Conservation (phyloP, 495 filamentous ascomycete genomes). For the Usnea hakonensis region DNA sequence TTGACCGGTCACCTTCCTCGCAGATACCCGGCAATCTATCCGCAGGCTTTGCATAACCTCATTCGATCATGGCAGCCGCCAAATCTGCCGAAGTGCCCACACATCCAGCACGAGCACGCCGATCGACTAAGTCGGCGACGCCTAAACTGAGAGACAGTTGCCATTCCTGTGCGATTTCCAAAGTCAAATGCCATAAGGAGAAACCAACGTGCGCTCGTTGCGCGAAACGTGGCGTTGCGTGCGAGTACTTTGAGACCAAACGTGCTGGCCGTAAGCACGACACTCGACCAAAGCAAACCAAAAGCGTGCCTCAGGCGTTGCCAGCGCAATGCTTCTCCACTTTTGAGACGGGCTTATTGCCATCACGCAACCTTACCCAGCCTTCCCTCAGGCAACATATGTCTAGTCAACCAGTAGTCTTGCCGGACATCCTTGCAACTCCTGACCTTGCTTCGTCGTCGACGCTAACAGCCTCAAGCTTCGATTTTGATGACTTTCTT, state of each 20-base stretch:
- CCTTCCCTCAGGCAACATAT: background rate
- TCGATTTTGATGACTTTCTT: constrained; percentile 20
- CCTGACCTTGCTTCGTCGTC: constrained; percentile 12
- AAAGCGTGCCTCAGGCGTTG: background rate
- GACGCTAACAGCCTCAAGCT: constrained; percentile 1
- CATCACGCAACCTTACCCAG: background rate
- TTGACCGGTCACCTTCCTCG: no score
- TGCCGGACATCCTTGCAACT: constrained; percentile 12
- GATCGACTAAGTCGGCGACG: background rate
- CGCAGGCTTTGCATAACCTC: background rate
- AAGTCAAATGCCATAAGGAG: constrained; percentile 50
- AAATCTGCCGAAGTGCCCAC: background rate
- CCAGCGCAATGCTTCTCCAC: background rate
- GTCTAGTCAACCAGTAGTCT: background rate
- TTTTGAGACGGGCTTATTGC: background rate
- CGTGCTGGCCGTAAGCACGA: constrained; percentile 28
- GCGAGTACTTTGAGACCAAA: constrained; percentile 48
- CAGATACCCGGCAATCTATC: no score
- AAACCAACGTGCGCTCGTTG: constrained; percentile 53
- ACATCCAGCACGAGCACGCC: background rate
- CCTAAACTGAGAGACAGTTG: constrained; percentile 28
- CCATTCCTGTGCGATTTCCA: constrained; percentile 26
- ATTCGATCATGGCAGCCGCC: background rate
- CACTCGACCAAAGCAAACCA: constrained; percentile 11
- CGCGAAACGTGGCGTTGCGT: constrained; percentile 41